Percentiles rank a stretch among this genome's conserved stretches.
Conservation (phyloP, 139 green algal genomes). For the Bryopsis sp. region DNA sequence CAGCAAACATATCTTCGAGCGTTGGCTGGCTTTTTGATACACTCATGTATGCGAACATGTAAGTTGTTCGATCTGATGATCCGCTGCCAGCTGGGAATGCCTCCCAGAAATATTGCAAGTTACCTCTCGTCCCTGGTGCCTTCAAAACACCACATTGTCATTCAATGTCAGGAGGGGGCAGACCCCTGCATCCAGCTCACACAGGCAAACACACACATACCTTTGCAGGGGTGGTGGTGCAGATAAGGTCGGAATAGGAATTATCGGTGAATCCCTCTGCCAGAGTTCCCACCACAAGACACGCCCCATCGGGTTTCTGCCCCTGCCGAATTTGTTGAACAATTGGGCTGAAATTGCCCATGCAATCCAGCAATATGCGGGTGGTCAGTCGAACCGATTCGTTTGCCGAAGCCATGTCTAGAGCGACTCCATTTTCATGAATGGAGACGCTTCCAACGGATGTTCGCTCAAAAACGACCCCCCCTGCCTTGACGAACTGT, state of each 20-base stretch:
- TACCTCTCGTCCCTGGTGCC: not conserved
- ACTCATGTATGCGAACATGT: slow-evolving; percentile 95
- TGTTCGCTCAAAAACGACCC: slow-evolving; percentile 59
- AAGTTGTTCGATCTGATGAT: slow-evolving; percentile 78
- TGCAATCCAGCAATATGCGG: slow-evolving; percentile 84
- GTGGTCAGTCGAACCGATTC: slow-evolving; percentile 24
- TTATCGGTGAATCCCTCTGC: slow-evolving; percentile 71
- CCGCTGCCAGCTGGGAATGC: slow-evolving; percentile 72
- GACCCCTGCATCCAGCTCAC: slow-evolving; percentile 18
- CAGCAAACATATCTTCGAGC: slow-evolving; percentile 72
- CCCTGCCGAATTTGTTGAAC: slow-evolving; percentile 77
- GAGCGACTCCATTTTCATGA: slow-evolving; percentile 43
- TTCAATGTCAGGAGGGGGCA: too few species aligned
- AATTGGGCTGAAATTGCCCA: slow-evolving; percentile 84
- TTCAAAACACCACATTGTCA: slow-evolving; percentile 15
- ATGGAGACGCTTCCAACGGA: slow-evolving; percentile 38
- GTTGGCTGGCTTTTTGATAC: slow-evolving; percentile 53
- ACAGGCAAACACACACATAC: slow-evolving; percentile 4
- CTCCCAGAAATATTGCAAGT: slow-evolving; percentile 88
- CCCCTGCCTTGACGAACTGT: slow-evolving; percentile 59
- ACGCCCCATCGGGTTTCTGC: slow-evolving; percentile 86
- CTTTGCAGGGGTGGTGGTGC: slow-evolving; percentile 33
- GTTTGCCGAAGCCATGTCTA: slow-evolving; percentile 28
- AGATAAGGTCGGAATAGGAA: slow-evolving; percentile 80
- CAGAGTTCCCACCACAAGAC: slow-evolving; percentile 85